Base-by-base conservation (phyloP, 2,329 filamentous ascomycete genomes). In the Neonectria magnoliae region DNA sequence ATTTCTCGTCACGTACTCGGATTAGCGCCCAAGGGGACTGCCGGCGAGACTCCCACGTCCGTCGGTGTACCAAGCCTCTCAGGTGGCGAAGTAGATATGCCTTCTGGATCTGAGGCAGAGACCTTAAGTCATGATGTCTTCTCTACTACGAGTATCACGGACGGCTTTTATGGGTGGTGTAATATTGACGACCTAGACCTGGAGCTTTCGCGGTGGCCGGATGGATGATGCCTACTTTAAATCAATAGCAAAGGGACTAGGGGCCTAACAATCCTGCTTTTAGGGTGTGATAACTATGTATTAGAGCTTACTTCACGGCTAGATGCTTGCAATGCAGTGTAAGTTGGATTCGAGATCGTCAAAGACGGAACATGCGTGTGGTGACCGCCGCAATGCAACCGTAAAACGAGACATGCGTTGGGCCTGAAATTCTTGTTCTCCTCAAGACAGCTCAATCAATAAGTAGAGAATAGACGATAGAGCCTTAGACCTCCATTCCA, bases 1-100 rank as follows among this genome's bases (percentile, higher is more conserved):
- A 71, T 71, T 11, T 66, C 68, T 33, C 68, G 68, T 0, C 68
- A 71, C 44, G 68, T 71, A 0, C 50, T 71, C 2, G 61, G 53
- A 0, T 20, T 70, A 6, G 1, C 51, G 38, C 0, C 42, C 5
- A n/a, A 18, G 1, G 29, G 2, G 1, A n/a, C 22, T 1, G 9
- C 16, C 0, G 25, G 7, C 18, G 22, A 8, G 4, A 59, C 20
- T 0, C 51, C 63, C 0, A 16, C 41, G 5, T 65, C 60, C 1
- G 56, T 18, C 0, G 11, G 57, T 0, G 13, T 59, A 3, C 60
- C 56, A 9, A 69, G 68, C 18, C 22, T 71, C 2, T 57, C 36
- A 0, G 36, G 22, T 0, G 60, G 63, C 0, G 57, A 62, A 0
- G 57, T 31, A 0, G 45, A 57, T 2, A 18, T 33, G 0, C 60